Percentiles rank a stretch among this genome's conserved stretches.
These are phyloP conservation scores for Phytophthora cryptogea DNA, from an alignment of 352 stramenopile species.

Conservation along the genomic window DNA sequence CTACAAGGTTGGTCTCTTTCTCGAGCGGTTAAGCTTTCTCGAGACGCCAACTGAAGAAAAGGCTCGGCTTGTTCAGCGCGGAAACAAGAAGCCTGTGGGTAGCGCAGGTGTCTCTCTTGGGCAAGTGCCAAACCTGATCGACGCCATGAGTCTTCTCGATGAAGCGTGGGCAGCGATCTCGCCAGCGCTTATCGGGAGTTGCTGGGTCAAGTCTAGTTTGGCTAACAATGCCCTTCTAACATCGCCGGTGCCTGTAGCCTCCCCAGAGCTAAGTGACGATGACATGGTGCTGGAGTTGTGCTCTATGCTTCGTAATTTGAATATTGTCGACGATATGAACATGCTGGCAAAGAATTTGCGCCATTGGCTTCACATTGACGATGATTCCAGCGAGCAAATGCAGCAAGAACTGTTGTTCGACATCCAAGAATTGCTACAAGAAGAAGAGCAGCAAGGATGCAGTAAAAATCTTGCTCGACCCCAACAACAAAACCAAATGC, in stretches of 20 bases:
- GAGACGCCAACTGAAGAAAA: conserved; percentile 50
- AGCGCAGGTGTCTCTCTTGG: conserved; percentile 41
- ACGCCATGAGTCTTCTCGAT: conserved; percentile 49
- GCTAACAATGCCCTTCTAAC: conserved; percentile 3
- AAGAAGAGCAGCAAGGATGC: conserved; percentile 37
- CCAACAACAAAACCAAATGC: conserved; percentile 16
- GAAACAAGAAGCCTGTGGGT: conserved; percentile 39
- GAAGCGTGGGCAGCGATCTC: conserved; percentile 45
- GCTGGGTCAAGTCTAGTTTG: conserved; percentile 45
- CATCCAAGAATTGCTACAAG: conserved; percentile 45
- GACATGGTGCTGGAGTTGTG: conserved; percentile 41
- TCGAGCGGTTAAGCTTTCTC: conserved; percentile 46
- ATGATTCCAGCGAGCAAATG: conserved; percentile 57
- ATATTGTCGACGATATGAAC: conserved; percentile 34
- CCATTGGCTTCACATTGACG: conserved; percentile 44
- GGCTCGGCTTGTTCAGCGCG: conserved; percentile 45
- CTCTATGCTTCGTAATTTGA: conserved; percentile 40
- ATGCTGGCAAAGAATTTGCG: conserved; percentile 45
- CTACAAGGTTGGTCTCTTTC: conserved; percentile 56
- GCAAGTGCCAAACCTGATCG: conserved; percentile 42
- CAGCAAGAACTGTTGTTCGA: conserved; percentile 52
- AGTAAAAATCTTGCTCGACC: conserved; percentile 4
- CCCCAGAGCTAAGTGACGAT: conserved; percentile 37
- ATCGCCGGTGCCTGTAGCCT: background rate
- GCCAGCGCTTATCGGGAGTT: conserved; percentile 20